phyloP scores from a whole-genome alignment of 768 basidiomycete genomes.

The Boletus reticulatus region DNA sequence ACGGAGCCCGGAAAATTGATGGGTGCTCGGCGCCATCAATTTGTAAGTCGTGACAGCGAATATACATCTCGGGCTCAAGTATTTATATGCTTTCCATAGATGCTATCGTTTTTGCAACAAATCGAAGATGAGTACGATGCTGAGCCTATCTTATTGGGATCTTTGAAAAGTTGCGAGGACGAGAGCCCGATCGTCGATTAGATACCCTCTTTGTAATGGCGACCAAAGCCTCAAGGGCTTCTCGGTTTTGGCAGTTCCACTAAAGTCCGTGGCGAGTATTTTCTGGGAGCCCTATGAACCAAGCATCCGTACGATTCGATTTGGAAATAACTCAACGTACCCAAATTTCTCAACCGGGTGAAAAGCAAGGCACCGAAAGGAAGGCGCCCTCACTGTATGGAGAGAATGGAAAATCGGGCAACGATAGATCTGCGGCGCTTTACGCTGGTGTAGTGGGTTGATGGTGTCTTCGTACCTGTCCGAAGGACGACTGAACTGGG shows the following conservation, averaged over 20 bases:
- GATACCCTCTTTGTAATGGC: background rate
- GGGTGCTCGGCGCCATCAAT: conserved; percentile 68
- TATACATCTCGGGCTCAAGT: conserved; percentile 1
- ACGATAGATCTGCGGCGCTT: background rate
- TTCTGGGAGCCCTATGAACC: too few relatives aligned
- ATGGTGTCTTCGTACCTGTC: background rate
- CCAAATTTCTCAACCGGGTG: too few relatives aligned
- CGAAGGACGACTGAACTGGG: too few relatives aligned
- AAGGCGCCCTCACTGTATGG: background rate
- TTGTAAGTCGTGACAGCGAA: conserved; percentile 43
- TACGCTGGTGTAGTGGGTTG: background rate
- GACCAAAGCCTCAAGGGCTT: background rate
- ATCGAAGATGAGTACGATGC: conserved; percentile 53
- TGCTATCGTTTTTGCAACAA: conserved; percentile 59
- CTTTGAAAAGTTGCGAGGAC: background rate
- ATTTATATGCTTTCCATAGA: conserved; percentile 35
- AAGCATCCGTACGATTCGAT: too few relatives aligned
- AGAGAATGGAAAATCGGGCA: background rate
- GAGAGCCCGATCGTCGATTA: background rate
- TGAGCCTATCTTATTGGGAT: background rate
- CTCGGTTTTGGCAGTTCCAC: too few relatives aligned
- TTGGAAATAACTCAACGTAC: too few relatives aligned
- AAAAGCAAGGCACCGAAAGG: too few relatives aligned
- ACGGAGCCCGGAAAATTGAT: conserved; percentile 66
- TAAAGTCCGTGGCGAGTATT: too few relatives aligned